Evolutionary conservation across 257 asterid genomes (phyloP), one percentile per base, ranked within the genome.

Genomic region (Anisodus tanguticus): DNA sequence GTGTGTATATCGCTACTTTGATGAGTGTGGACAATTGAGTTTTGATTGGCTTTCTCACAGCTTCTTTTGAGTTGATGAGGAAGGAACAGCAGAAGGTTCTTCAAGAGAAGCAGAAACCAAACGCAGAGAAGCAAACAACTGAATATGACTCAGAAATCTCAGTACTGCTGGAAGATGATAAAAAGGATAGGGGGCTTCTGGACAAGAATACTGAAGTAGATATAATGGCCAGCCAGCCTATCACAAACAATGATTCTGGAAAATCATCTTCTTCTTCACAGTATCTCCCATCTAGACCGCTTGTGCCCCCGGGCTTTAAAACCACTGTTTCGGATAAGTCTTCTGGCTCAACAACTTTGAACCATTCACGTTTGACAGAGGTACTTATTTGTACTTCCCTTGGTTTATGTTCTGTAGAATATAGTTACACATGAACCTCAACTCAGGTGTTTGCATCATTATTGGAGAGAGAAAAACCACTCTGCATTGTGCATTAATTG

Each of bases 51-150:
- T 71, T 84, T 80, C 26, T 80, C 84, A 76, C 90, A 97, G 99
- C 91, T 85, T 87, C 98, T 85, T 97, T 97, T 90, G 99, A 95
- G 91, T 89, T 87, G 88, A 92, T 94, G 94, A 93, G 99, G 89
- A 95, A 94, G 90, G 99, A 95, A 85, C 99, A 97, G 77, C 97
- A 92, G 0, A 95, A 90, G 89, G 90, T 87, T 82, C 93, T 94
- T 64, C 98, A 91, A 85, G 98, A 95, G 93, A 95, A 97, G 91
- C 97, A 93, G 88, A 91, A 86, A 78, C 43, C 83, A n/a, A 90
- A 85, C 80, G 78, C 80, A 83, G 95, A 90, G 83, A 90, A 93
- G 88, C 88, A 74, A 83, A 91, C 84, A 85, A 82, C 81, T 86
- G 92, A 88, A 58, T 88, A 85, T 83, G 80, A 79, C 72, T 85